Conservation (phyloP, 2,329 filamentous ascomycete genomes). For the Sporothrix brunneoviolacea region DNA sequence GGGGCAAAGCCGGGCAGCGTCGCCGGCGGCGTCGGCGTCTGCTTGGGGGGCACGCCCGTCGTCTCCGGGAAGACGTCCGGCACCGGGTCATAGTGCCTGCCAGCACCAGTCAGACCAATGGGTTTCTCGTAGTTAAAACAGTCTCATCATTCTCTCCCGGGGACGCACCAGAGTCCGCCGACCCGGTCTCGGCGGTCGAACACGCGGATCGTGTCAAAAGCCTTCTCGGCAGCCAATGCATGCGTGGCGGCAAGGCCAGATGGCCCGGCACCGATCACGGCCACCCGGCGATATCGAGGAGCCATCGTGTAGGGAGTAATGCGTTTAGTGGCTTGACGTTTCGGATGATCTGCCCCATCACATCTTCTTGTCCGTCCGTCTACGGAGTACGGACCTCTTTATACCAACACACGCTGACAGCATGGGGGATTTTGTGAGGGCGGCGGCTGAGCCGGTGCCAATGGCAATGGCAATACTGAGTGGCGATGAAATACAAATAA, state of each 20-base stretch:
- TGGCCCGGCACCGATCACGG: conserved; percentile 13
- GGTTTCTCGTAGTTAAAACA: too few species aligned
- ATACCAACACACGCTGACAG: too few species aligned
- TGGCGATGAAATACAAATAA: too few species aligned
- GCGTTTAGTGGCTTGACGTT: too few species aligned
- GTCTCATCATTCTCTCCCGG: too few species aligned
- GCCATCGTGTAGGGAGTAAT: neutral
- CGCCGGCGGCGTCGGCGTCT: neutral
- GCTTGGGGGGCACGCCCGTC: neutral
- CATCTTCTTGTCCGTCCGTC: too few species aligned
- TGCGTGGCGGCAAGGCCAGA: neutral
- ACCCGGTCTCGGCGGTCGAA: conserved; percentile 10
- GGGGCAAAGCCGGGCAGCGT: neutral
- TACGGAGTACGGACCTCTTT: too few species aligned
- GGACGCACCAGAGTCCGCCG: conserved; percentile 4
- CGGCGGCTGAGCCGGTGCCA: too few species aligned
- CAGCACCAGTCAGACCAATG: too few species aligned
- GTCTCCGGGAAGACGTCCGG: neutral
- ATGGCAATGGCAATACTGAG: too few species aligned
- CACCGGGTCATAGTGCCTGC: conserved; percentile 1
- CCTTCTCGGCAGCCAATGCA: conserved; percentile 6
- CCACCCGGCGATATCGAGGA: conserved; percentile 4
- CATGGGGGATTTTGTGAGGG: too few species aligned
- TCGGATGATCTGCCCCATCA: too few species aligned
- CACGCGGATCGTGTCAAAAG: conserved; percentile 6